Percentiles rank a stretch among this genome's conserved stretches.
These are phyloP conservation scores for Xylariomycetidae sp. DNA, from an alignment of 2,329 filamentous ascomycete species.

Conservation along the genomic window DNA sequence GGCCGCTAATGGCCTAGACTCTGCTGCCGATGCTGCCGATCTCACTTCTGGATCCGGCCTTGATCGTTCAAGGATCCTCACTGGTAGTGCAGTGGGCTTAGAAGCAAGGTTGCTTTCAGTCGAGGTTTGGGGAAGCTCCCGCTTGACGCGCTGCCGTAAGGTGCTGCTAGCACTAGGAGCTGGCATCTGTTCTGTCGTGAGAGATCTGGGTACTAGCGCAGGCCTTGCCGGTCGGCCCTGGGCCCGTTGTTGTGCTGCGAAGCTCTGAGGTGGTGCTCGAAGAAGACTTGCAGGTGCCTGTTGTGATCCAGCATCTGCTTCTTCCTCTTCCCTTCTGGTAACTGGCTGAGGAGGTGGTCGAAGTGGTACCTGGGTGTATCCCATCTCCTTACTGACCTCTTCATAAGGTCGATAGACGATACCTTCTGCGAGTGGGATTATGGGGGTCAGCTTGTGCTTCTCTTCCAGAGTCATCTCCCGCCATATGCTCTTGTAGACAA, in stretches of 20 bases:
- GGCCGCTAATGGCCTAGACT: slow-evolving; percentile 1
- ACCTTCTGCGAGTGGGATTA: slow-evolving; percentile 56
- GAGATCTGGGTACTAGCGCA: slow-evolving; percentile 22
- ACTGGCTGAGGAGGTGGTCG: slow-evolving; percentile 28
- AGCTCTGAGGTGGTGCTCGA: slow-evolving; percentile 56
- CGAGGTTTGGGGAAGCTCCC: slow-evolving; percentile 22
- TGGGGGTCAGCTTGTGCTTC: slow-evolving; percentile 59
- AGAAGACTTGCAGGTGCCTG: slow-evolving; percentile 39
- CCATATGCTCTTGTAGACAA: slow-evolving; percentile 54
- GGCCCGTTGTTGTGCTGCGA: slow-evolving; percentile 61
- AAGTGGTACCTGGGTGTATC: slow-evolving; percentile 27
- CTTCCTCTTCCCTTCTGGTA: slow-evolving; percentile 30
- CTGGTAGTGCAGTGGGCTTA: slow-evolving; percentile 11
- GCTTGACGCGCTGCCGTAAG: slow-evolving; percentile 23
- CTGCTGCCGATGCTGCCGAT: slow-evolving; percentile 4
- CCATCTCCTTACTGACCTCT: slow-evolving; percentile 53
- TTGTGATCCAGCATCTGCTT: slow-evolving; percentile 25
- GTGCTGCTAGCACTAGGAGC: slow-evolving; percentile 24
- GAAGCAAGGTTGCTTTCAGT: slow-evolving; percentile 18
- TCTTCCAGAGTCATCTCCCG: slow-evolving; percentile 66
- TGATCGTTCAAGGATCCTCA: slow-evolving; percentile 7
- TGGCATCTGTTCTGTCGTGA: slow-evolving; percentile 27
- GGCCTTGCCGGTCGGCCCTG: slow-evolving; percentile 42
- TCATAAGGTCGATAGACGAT: slow-evolving; percentile 63
- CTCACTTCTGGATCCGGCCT: slow-evolving; percentile 5